phyloP scores from a whole-genome alignment of 2,329 filamentous ascomycete genomes.

The Grosmannia huntii region DNA sequence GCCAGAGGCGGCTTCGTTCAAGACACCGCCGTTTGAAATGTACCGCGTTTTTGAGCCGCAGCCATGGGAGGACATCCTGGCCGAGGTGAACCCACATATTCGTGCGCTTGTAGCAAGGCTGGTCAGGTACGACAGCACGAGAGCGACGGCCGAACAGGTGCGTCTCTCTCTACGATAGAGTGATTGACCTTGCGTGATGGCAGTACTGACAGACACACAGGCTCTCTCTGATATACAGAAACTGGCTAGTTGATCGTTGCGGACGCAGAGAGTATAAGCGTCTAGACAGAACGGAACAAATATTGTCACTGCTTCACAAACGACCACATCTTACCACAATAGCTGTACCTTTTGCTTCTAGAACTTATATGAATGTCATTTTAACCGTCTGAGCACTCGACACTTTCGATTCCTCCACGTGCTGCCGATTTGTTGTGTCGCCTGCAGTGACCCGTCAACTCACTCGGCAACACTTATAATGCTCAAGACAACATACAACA shows the following conservation, averaged over 20 bases:
- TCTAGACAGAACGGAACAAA: too few relatives aligned
- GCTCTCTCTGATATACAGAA: neutral
- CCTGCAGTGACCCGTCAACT: too few relatives aligned
- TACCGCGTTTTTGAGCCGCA: constrained; percentile 62
- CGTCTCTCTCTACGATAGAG: neutral
- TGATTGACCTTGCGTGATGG: neutral
- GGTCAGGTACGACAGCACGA: constrained; percentile 58
- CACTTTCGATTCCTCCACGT: too few relatives aligned
- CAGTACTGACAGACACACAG: neutral
- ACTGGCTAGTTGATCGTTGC: neutral
- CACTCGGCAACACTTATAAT: too few relatives aligned
- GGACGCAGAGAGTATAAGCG: neutral
- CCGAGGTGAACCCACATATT: constrained; percentile 41
- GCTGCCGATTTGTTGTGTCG: too few relatives aligned
- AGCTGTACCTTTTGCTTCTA: too few relatives aligned
- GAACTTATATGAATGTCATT: too few relatives aligned
- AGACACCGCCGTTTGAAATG: constrained; percentile 75
- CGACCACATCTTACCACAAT: neutral
- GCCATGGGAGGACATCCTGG: constrained; percentile 59
- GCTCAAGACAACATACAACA: too few relatives aligned
- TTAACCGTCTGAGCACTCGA: too few relatives aligned
- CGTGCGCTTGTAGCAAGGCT: constrained; percentile 54
- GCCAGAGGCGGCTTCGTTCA: constrained; percentile 63
- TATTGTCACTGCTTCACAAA: too few relatives aligned
- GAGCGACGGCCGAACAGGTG: constrained; percentile 54